These are phyloP conservation scores for Capronia americana DNA, from an alignment of 2,329 filamentous ascomycete species.

Conservation along the genomic window DNA sequence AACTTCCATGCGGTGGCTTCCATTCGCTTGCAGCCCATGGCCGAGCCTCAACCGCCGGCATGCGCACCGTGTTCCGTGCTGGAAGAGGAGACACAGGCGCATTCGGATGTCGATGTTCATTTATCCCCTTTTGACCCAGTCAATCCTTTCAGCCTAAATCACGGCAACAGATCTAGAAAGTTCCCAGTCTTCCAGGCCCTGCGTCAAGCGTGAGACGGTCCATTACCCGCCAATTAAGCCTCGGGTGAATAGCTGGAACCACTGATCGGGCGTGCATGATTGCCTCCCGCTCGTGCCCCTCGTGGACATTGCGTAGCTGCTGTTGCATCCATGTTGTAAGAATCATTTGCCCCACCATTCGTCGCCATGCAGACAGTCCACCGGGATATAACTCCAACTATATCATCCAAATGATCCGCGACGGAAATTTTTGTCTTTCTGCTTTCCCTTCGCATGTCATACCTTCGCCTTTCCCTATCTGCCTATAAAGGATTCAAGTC, in stretches of 20 bases:
- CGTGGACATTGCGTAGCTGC: constrained; percentile 20
- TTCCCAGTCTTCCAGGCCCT: constrained; percentile 12
- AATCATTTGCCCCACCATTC: constrained; percentile 18
- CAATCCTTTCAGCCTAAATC: constrained; percentile 22
- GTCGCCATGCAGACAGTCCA: constrained; percentile 5
- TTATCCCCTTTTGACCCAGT: constrained; percentile 22
- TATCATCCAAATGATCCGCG: constrained; percentile 21
- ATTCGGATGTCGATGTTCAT: constrained; percentile 6
- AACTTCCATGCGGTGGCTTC: neutral
- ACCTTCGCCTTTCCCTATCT: constrained; percentile 17
- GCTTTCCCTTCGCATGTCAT: constrained; percentile 29
- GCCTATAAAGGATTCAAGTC: constrained; percentile 23
- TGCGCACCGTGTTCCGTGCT: constrained; percentile 18
- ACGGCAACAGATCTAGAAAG: constrained; percentile 19
- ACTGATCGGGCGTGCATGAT: constrained; percentile 6
- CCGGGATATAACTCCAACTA: constrained; percentile 34
- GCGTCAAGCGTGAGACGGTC: neutral
- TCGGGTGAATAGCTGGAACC: constrained; percentile 9
- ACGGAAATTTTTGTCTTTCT: constrained; percentile 10
- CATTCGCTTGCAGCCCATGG: neutral
- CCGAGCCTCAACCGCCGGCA: constrained; percentile 10
- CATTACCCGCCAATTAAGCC: constrained; percentile 20
- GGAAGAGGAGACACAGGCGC: constrained; percentile 1
- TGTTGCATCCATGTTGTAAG: constrained; percentile 19
- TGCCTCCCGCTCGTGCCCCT: constrained; percentile 10